Evolutionary conservation across 2,329 filamentous ascomycete genomes (phyloP).

Genomic region (Curvularia lunata): DNA sequence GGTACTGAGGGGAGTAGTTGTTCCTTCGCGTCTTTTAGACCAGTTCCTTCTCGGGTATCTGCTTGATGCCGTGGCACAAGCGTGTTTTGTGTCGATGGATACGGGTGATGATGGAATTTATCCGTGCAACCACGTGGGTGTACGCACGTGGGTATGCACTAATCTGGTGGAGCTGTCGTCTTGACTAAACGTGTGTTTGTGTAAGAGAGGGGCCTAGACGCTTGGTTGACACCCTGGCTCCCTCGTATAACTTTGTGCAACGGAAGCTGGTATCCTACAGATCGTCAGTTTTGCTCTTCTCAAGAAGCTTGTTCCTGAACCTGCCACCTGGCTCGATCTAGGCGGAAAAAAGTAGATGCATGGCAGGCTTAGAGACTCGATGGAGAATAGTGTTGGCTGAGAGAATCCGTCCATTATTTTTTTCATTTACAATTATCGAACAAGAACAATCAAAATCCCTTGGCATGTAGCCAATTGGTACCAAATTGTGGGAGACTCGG

Average conservation of each 20-base stretch:
- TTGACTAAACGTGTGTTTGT: neutral
- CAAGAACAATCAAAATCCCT: neutral
- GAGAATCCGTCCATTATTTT: neutral
- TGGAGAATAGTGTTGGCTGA: neutral
- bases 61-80: neutral
- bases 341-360: slow-evolving; percentile 1
- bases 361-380: neutral
- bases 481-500: neutral
- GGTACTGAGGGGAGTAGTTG: neutral
- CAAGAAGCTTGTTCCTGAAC: neutral
- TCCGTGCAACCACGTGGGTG: neutral
- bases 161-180: neutral
- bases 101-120: neutral
- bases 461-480: neutral
- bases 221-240: neutral
- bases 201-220: neutral
- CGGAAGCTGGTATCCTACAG: neutral
- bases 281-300: neutral
- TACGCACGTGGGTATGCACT: neutral
- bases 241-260: neutral
- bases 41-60: neutral
- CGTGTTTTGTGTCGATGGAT: neutral
- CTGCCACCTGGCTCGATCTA: neutral
- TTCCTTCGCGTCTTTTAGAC: neutral
- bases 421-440: neutral